A percentile compares a stretch with the other conserved stretches of the same genome.
Conservation (phyloP, 148 eudicot genomes). For the Rhododendron vialii region DNA sequence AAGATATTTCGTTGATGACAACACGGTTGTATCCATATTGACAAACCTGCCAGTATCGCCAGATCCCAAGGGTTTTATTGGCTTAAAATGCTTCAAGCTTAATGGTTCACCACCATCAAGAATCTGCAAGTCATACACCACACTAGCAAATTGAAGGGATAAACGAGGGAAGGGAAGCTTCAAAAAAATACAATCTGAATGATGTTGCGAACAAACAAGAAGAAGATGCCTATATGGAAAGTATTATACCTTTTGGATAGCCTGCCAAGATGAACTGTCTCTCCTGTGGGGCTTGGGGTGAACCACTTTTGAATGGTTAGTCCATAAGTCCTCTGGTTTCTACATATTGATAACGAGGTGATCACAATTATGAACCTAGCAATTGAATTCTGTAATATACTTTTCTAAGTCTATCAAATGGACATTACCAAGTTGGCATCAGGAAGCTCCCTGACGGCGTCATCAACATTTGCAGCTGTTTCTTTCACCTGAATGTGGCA, state of each 20-base stretch:
- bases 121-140: slow-evolving; percentile 42
- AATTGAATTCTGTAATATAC: not conserved
- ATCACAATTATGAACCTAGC: not conserved
- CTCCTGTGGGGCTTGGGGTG: slow-evolving; percentile 91
- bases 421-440: slow-evolving; percentile 89
- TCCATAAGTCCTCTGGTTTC: slow-evolving; percentile 98
- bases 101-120: slow-evolving; percentile 68
- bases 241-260: slow-evolving; percentile 64
- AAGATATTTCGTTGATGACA: not conserved
- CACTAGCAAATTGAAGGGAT: slow-evolving; percentile 3
- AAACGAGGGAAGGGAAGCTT: not conserved
- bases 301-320: slow-evolving; percentile 82
- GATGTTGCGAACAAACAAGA: not conserved
- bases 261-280: slow-evolving; percentile 70
- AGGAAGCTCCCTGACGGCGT: slow-evolving; percentile 92
- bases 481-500: slow-evolving; percentile 61
- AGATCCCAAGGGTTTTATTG: slow-evolving; percentile 85
- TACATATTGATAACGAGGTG: slow-evolving; percentile 20
- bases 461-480: slow-evolving; percentile 89
- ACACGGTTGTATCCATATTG: not conserved
- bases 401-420: not conserved
- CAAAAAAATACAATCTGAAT: not conserved
- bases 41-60: slow-evolving; percentile 90
- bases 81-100: slow-evolving; percentile 87
- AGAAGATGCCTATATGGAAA: not conserved